Conservation (phyloP, 495 filamentous ascomycete genomes). For the Penicillium taxi region DNA sequence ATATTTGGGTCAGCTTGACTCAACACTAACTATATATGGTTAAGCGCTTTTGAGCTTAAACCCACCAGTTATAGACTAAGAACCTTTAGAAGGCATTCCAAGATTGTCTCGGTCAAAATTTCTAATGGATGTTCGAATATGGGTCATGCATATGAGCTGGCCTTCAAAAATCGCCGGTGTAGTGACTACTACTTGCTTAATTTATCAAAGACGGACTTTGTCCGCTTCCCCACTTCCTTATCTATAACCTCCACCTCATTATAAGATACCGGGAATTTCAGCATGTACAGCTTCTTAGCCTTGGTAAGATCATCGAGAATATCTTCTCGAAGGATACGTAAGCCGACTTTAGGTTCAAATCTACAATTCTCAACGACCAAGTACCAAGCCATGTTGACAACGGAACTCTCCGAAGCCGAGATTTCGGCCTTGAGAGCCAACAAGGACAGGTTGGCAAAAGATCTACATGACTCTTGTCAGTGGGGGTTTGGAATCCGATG, state of each 20-base stretch:
- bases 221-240: slow-evolving; percentile 16
- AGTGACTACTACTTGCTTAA: no score
- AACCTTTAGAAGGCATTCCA: no score
- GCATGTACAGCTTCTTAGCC: no score
- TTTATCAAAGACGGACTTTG: slow-evolving; percentile 8
- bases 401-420: slow-evolving; percentile 32
- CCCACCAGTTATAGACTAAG: no score
- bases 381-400: slow-evolving; percentile 30
- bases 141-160: slow-evolving; percentile 6
- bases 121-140: slow-evolving; percentile 8
- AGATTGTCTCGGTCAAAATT: no score
- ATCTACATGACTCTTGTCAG: slow-evolving; percentile 59
- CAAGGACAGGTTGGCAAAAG: slow-evolving; percentile 49
- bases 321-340: no score
- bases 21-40: no score
- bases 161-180: background rate
- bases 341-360: no score
- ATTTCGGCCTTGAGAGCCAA: slow-evolving; percentile 47
- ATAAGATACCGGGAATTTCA: no score
- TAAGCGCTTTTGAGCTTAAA: no score
- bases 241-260: slow-evolving; percentile 4
- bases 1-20: no score
- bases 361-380: slow-evolving; percentile 22
- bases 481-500: slow-evolving; percentile 58
- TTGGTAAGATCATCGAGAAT: no score